Evolutionary conservation across 2,329 filamentous ascomycete species (phyloP).

Genomic region (Rhynchosporium graminicola): DNA sequence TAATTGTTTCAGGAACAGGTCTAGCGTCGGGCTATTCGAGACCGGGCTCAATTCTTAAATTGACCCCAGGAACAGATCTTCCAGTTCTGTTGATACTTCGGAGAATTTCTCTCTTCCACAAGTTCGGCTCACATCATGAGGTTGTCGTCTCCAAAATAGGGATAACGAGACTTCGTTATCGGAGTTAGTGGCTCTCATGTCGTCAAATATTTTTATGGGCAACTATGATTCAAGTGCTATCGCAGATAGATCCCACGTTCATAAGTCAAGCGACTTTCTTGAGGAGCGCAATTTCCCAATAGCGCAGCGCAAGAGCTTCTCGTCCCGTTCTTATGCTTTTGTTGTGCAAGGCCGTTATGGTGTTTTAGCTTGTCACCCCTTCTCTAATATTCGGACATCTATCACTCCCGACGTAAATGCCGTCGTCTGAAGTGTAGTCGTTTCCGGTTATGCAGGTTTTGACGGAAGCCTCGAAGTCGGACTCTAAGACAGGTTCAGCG

Average conservation of each 20-base stretch:
- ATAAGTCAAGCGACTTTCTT: neutral
- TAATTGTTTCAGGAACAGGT: constrained; percentile 8
- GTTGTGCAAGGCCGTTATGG: neutral
- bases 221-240: neutral
- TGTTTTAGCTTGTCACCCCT: too few species aligned
- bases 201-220: neutral
- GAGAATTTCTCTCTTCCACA: neutral
- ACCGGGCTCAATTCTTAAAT: constrained; percentile 8
- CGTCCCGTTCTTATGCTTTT: neutral
- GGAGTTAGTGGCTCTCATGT: neutral
- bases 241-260: neutral
- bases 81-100: neutral
- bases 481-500: too few species aligned
- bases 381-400: too few species aligned
- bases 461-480: too few species aligned
- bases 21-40: neutral
- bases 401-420: too few species aligned
- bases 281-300: neutral
- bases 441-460: too few species aligned
- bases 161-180: neutral
- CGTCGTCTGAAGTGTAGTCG: too few species aligned
- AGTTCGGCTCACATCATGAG: neutral
- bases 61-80: constrained; percentile 3
- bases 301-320: neutral
- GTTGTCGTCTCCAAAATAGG: neutral